These are phyloP conservation scores for Tetracentron sinense DNA, from an alignment of 164 flowering plant species.

Conservation along the genomic window DNA sequence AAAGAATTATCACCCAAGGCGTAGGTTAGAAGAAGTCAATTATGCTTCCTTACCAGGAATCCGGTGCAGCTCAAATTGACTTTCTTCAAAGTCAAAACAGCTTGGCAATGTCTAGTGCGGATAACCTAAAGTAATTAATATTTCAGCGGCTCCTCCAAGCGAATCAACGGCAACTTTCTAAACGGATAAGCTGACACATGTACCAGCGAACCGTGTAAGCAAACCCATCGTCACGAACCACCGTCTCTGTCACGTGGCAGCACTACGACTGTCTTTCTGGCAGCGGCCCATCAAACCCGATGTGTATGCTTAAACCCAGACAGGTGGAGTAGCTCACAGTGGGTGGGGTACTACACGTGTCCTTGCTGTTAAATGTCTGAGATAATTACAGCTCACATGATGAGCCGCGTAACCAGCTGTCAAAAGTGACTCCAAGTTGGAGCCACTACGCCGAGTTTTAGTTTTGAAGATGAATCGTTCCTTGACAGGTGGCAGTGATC, in stretches of 20 bases:
- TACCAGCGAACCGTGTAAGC: slow-evolving; percentile 11
- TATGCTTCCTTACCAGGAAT: slow-evolving; percentile 25
- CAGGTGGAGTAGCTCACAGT: neutral
- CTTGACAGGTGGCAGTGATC: slow-evolving; percentile 15
- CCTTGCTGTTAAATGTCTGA: neutral
- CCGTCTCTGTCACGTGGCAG: slow-evolving; percentile 11
- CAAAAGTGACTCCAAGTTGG: slow-evolving; percentile 19
- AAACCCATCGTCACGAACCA: neutral
- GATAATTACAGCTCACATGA: slow-evolving; percentile 12
- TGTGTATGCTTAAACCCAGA: neutral
- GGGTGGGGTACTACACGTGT: slow-evolving; percentile 19
- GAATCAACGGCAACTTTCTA: neutral
- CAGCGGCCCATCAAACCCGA: slow-evolving; percentile 6
- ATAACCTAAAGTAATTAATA: neutral
- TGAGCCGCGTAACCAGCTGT: slow-evolving; percentile 15
- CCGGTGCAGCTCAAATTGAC: slow-evolving; percentile 14
- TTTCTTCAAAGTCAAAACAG: slow-evolving; percentile 18
- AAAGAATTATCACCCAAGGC: neutral
- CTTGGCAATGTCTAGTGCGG: neutral
- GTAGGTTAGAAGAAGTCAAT: neutral
- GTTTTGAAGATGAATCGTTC: neutral
- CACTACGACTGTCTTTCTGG: neutral
- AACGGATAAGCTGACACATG: neutral
- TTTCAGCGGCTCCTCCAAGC: neutral
- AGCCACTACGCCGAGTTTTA: neutral